A percentile compares a stretch with the other conserved stretches of the same genome.
These are phyloP conservation scores for Pseudogymnoascus sp. DNA, from an alignment of 2,329 filamentous ascomycete species.

Conservation along the genomic window DNA sequence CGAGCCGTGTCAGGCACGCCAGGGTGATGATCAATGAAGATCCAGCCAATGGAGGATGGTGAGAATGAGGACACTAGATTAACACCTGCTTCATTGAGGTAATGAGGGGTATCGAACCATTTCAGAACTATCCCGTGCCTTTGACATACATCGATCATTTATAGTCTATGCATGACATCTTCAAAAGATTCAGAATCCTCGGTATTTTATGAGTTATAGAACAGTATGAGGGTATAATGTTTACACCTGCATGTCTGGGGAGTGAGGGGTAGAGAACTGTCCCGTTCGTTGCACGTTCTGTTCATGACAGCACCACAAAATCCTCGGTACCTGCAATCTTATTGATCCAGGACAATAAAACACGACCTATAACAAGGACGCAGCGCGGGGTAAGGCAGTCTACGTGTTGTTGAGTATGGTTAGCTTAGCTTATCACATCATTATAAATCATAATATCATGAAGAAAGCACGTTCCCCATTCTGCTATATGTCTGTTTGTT, in stretches of 20 bases:
- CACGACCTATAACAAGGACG: background rate
- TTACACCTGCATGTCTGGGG: background rate
- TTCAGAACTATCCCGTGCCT: background rate
- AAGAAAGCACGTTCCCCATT: background rate
- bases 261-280: background rate
- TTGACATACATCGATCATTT: background rate
- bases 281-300: background rate
- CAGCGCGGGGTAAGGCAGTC: background rate
- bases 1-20: background rate
- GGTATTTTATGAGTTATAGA: background rate
- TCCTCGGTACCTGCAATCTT: background rate
- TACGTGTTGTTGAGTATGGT: background rate
- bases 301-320: background rate
- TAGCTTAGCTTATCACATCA: background rate
- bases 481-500: background rate
- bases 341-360: background rate
- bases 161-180: background rate
- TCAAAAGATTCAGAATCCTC: background rate
- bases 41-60: background rate
- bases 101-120: background rate
- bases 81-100: conserved; percentile 5
- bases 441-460: background rate
- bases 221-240: background rate
- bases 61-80: background rate
- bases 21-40: background rate